Evolutionary conservation across 2,329 filamentous ascomycete species (phyloP).

Genomic region (Colletotrichum viniferum): DNA sequence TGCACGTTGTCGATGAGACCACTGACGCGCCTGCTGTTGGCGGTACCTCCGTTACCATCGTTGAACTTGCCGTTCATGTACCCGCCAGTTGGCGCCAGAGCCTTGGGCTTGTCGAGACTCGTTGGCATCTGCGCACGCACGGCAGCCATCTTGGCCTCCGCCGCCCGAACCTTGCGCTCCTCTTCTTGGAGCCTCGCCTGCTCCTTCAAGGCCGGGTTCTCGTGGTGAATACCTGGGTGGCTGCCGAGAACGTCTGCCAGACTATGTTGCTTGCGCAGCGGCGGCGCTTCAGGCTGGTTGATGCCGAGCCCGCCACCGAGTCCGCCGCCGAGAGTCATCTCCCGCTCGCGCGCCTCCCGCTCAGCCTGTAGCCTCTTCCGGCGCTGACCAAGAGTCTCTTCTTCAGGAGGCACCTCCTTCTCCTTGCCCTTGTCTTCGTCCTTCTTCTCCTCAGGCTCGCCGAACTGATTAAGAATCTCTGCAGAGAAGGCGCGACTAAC

Average conservation of each 20-base stretch:
- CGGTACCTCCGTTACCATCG: conserved; percentile 48
- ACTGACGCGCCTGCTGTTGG: conserved; percentile 22
- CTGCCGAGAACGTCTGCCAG: conserved; percentile 63
- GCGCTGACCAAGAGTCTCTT: conserved; percentile 81
- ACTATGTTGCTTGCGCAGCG: conserved; percentile 43
- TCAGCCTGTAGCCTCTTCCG: conserved; percentile 75
- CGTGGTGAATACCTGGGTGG: conserved; percentile 42
- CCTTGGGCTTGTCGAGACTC: conserved; percentile 34
- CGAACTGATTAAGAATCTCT: conserved; percentile 72
- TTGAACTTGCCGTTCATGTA: conserved; percentile 60
- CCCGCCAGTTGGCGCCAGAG: conserved; percentile 42
- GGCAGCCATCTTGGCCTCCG: conserved; percentile 52
- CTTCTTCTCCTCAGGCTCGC: conserved; percentile 46
- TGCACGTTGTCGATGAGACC: conserved; percentile 24
- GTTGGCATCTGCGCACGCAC: conserved; percentile 56
- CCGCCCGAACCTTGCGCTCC: conserved; percentile 42
- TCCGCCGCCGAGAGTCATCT: conserved; percentile 45
- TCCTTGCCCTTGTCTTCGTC: conserved; percentile 32
- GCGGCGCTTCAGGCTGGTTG: conserved; percentile 30
- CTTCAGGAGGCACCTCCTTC: conserved; percentile 41
- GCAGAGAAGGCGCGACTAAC: conserved; percentile 70
- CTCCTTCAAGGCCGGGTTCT: conserved; percentile 42
- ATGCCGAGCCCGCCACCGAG: neutral
- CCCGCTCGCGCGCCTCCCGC: conserved; percentile 65
- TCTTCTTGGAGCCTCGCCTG: conserved; percentile 46